A percentile compares a stretch with the other conserved stretches of the same genome.
Evolutionary conservation across 2,329 filamentous ascomycete species (phyloP).

Genomic region (Purpureocillium takamizusanense): DNA sequence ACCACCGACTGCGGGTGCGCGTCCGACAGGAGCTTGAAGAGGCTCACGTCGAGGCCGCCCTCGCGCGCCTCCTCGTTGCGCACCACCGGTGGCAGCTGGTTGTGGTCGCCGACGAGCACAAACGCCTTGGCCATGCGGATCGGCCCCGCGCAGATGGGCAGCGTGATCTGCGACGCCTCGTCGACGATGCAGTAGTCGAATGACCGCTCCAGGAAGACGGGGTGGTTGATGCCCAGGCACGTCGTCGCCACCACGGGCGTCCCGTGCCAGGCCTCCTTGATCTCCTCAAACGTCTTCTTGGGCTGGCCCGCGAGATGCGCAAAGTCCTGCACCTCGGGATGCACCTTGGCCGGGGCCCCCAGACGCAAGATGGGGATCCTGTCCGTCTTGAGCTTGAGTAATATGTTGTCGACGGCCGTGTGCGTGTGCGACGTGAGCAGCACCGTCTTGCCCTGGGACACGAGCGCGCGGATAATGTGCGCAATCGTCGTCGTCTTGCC

Average conservation of each 20-base stretch:
- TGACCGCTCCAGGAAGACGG: constrained; percentile 75
- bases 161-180: constrained; percentile 92
- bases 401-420: constrained; percentile 94
- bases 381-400: constrained; percentile 79
- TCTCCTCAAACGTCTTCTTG: constrained; percentile 71
- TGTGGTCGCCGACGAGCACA: constrained; percentile 92
- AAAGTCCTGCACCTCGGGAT: constrained; percentile 80
- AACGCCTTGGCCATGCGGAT: constrained; percentile 90
- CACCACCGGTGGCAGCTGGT: constrained; percentile 88
- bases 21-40: constrained; percentile 92
- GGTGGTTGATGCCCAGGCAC: constrained; percentile 84
- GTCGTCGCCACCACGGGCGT: constrained; percentile 90
- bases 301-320: constrained; percentile 67
- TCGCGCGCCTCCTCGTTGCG: constrained; percentile 81
- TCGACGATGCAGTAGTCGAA: constrained; percentile 99
- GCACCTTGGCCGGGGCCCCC: constrained; percentile 76
- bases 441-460: constrained; percentile 84
- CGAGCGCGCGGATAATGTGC: constrained; percentile 86
- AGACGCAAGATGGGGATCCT: constrained; percentile 75
- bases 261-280: constrained; percentile 74
- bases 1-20: constrained; percentile 80
- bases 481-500: constrained; percentile 98
- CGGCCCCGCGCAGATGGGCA: constrained; percentile 88
- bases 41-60: constrained; percentile 81
- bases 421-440: constrained; percentile 93